Base-by-base conservation (phyloP, 2,329 filamentous ascomycete species). In the Stenocarpella maydis region DNA sequence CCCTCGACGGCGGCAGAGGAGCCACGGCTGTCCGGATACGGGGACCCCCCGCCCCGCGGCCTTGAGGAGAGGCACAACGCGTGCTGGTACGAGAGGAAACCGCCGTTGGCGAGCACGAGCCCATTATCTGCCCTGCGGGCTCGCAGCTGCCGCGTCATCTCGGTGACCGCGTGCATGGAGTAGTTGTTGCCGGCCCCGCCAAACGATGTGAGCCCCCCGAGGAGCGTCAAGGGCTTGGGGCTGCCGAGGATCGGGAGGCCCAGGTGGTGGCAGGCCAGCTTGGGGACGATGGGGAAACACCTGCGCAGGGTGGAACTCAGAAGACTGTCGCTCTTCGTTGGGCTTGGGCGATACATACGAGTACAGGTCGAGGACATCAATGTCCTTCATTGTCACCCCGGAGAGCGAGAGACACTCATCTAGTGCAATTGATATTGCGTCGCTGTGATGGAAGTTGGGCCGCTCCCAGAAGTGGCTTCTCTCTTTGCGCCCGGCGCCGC, bases 101-200 rank as follows among this genome's bases (percentile, higher is more conserved):
- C 90, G 0, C 90, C 90, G 73, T 92, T 92, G 1, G 89, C 90
- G 17, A 92, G 82, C 4, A 92, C 80, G 0, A 92, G 76, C 2
- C 88, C 90, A 17, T 81, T 85, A 3, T 77, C 80, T 1, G 80
- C 81, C 28, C 79, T 81, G 0, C 81, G 80, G 10, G 75, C 74
- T 12, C 88, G 82, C 4, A 91, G 76, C 67, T 84, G 80, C 5
- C 88, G 84, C 0, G 82, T 80, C 82, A 90, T 87, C 74, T 86
- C 86, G 12, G 84, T 86, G 34, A 89, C 82, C 15, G 80, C 86
- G 79, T 92, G 90, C 85, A 91, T 88, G 0, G 88, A 90, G 70
- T 92, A 92, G 67, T 92, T 92, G 72, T 92, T 92, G 0, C 90
- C 90, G 7, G 90, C 90, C 0, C 90, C 90, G 0, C 90, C 90